Evolutionary conservation across 2,329 filamentous ascomycete genomes (phyloP).

Genomic region (Nothomitra cinnamomea): DNA sequence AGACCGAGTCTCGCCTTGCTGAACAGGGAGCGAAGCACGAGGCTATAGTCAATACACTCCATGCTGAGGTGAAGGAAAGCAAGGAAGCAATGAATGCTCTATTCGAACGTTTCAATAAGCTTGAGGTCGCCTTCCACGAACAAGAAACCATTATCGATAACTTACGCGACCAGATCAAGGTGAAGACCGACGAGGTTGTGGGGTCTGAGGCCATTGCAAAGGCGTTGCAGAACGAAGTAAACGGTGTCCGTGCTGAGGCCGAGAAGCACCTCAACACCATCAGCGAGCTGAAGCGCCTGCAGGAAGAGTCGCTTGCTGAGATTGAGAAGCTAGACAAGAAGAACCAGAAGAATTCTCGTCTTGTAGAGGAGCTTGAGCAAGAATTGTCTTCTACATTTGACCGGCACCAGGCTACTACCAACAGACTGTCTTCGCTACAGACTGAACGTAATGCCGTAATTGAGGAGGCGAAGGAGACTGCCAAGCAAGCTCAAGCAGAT

Average conservation of each 20-base stretch:
- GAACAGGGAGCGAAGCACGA: slow-evolving; percentile 19
- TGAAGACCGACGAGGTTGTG: neutral
- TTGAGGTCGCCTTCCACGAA: slow-evolving; percentile 1
- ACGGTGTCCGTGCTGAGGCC: slow-evolving; percentile 25
- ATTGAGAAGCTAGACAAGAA: slow-evolving; percentile 27
- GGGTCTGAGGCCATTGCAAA: slow-evolving; percentile 1
- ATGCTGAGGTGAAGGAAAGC: slow-evolving; percentile 20
- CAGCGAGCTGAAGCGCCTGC: slow-evolving; percentile 28
- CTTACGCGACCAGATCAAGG: slow-evolving; percentile 4
- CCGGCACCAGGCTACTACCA: slow-evolving; percentile 69
- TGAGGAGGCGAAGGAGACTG: slow-evolving; percentile 58
- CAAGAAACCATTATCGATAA: neutral
- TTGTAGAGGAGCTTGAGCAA: slow-evolving; percentile 93
- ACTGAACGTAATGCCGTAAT: slow-evolving; percentile 57
- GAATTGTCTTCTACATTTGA: slow-evolving; percentile 93
- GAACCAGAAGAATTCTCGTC: slow-evolving; percentile 60
- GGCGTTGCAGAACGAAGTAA: slow-evolving; percentile 20
- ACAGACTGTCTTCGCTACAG: slow-evolving; percentile 69
- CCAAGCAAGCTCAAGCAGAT: slow-evolving; percentile 46
- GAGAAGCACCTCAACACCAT: slow-evolving; percentile 23
- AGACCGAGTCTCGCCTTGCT: slow-evolving; percentile 19
- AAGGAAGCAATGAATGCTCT: slow-evolving; percentile 2
- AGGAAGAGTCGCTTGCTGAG: slow-evolving; percentile 39
- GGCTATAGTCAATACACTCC: slow-evolving; percentile 13
- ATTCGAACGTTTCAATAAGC: slow-evolving; percentile 1